Evolutionary conservation across 495 filamentous ascomycete species (phyloP), one percentile per base, ranked within the genome.

Genomic region (Umbilicaria muhlenbergii): DNA sequence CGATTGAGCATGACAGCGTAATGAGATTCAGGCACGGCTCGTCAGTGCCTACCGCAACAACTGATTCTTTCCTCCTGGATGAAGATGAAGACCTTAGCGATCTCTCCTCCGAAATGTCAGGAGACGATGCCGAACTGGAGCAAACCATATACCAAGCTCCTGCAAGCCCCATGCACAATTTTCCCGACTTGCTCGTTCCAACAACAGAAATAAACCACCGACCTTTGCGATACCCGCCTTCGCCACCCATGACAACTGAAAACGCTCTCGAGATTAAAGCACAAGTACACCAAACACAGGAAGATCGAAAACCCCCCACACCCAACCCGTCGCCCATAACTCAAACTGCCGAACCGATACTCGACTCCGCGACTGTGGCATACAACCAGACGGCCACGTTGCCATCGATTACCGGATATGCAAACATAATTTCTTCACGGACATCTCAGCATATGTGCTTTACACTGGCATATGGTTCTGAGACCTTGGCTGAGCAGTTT

Each of bases 401-500:
- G 15, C 53, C 49, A 40, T 48, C 51, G 14, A 45, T 45, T 15
- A 43, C 53, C n/a, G 47, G 48, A 8, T 28, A 28, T 28, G 24
- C 24, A 28, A 28, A 28, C 24, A 28, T 28, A 28, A 28, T 6
- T 8, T 10, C 24, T 28, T 6, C 24, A 28, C 5, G 24, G 24
- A 28, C 8, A 28, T 28, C 24, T 10, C 34, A 51, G 13, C 92
- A 99, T 65, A 61, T 96, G 13, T 89, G 92, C 2, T 99, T 96
- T 56, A 75, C 93, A 36, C 75, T 96, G 14, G 82, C 87, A 0
- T 94, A 91, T 50, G 86, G 92, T 58, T 91, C 88, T 11, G 81
- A 87, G 42, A 65, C 83, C 16, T 70, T 99, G 34, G 91, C 92
- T 6, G 83, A 96, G 59, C 92, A 96, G 58, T 80, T 96, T 51